Conservation (phyloP, 1,139 yeast genomes). For the Pichia sp. region DNA sequence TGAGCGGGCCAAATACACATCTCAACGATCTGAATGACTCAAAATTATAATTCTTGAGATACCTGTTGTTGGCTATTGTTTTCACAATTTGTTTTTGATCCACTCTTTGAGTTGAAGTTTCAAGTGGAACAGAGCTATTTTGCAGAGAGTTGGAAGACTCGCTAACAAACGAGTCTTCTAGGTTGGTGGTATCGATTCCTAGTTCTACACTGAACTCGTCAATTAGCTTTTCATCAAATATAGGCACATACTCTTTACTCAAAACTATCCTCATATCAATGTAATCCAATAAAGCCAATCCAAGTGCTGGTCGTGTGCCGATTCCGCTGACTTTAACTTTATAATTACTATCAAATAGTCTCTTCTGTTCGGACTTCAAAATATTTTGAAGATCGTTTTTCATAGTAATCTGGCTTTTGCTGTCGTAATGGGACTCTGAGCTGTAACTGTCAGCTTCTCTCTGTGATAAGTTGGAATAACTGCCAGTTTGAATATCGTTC, state of each 20-base stretch:
- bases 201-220: slow-evolving; percentile 31
- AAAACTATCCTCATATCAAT: slow-evolving; percentile 33
- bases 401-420: neutral
- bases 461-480: neutral
- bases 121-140: neutral
- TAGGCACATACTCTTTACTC: slow-evolving; percentile 29
- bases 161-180: neutral
- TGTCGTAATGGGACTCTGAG: neutral
- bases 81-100: slow-evolving; percentile 20
- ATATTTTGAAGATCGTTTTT: slow-evolving; percentile 17
- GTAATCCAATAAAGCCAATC: slow-evolving; percentile 28
- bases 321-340: slow-evolving; percentile 27
- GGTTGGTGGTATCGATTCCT: slow-evolving; percentile 26
- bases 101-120: neutral
- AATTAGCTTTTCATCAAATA: slow-evolving; percentile 29
- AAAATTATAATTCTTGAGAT: slow-evolving; percentile 30
- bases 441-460: neutral
- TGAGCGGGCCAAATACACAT: slow-evolving; percentile 30
- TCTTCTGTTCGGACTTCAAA: slow-evolving; percentile 25
- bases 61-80: slow-evolving; percentile 25
- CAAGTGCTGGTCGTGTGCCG: slow-evolving; percentile 32
- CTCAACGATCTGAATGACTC: slow-evolving; percentile 27
- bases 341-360: slow-evolving; percentile 27
- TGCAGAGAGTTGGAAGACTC: neutral
- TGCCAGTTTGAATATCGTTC: slow-evolving; percentile 15